These are phyloP conservation scores for Alternaria brassicicola DNA, from an alignment of 2,329 filamentous ascomycete species.

Conservation along the genomic window DNA sequence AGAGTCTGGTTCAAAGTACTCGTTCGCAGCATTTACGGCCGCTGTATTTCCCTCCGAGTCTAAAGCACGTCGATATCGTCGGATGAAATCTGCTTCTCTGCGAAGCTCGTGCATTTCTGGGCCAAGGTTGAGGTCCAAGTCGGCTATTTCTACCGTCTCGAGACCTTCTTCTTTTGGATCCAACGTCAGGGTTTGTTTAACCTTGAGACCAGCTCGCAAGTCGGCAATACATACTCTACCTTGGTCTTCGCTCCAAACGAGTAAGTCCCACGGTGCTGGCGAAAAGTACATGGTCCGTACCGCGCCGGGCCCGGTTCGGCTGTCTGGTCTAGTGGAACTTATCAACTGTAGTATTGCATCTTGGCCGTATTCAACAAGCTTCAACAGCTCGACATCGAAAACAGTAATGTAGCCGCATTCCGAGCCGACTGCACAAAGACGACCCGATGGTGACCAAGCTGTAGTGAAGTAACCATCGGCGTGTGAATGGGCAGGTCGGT, in stretches of 20 bases:
- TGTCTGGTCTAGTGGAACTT: conserved; percentile 74
- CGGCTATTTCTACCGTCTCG: conserved; percentile 63
- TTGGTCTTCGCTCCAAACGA: conserved; percentile 93
- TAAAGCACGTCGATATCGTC: conserved; percentile 50
- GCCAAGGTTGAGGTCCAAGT: conserved; percentile 49
- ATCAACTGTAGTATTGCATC: conserved; percentile 77
- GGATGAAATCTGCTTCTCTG: conserved; percentile 54
- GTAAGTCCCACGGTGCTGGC: conserved; percentile 84
- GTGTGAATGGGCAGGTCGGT: conserved; percentile 47
- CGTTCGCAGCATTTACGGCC: conserved; percentile 50
- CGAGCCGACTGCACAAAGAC: conserved; percentile 75
- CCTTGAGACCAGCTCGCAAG: conserved; percentile 68
- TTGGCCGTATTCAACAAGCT: conserved; percentile 51
- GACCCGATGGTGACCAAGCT: conserved; percentile 74
- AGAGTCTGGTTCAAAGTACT: conserved; percentile 52
- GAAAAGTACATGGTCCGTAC: conserved; percentile 92
- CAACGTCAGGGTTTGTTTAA: conserved; percentile 72
- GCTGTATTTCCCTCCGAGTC: conserved; percentile 47
- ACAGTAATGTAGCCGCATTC: conserved; percentile 81
- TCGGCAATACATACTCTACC: conserved; percentile 77
- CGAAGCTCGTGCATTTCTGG: conserved; percentile 55
- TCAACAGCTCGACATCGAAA: conserved; percentile 64
- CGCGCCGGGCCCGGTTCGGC: conserved; percentile 68
- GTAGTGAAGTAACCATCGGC: conserved; percentile 72
- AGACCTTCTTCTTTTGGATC: conserved; percentile 63